Conservation (phyloP, 2,329 filamentous ascomycete genomes). For the Arthrobotrys pseudoclavata region DNA sequence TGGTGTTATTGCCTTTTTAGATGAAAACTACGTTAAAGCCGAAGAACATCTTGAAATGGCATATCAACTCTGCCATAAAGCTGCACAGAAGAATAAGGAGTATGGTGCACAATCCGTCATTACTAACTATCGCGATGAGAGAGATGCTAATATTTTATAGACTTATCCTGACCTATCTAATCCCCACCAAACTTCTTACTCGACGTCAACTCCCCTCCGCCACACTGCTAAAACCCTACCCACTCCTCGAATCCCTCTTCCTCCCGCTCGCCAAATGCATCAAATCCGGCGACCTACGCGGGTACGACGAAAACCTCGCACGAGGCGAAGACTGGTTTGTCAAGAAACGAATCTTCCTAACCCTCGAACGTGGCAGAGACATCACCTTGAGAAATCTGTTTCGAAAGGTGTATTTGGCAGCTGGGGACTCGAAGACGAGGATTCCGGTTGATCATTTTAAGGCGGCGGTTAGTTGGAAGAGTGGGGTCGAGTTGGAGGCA, state of each 20-base stretch:
- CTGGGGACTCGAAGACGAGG: slow-evolving; percentile 80
- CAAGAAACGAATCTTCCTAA: slow-evolving; percentile 91
- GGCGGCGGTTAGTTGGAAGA: slow-evolving; percentile 77
- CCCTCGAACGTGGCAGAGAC: slow-evolving; percentile 90
- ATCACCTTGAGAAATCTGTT: slow-evolving; percentile 92
- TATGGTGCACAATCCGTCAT: slow-evolving; percentile 66
- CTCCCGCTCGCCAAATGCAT: slow-evolving; percentile 83
- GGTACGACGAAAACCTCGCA: slow-evolving; percentile 84
- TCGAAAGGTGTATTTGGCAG: slow-evolving; percentile 84
- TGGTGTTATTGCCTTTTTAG: slow-evolving; percentile 91
- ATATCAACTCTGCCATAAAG: slow-evolving; percentile 82
- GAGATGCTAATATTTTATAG: slow-evolving; percentile 67
- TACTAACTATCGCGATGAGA: neutral
- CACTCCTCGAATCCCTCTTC: slow-evolving; percentile 82
- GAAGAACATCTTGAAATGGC: slow-evolving; percentile 85
- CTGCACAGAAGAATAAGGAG: slow-evolving; percentile 83
- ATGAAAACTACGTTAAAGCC: slow-evolving; percentile 90
- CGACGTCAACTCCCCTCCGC: slow-evolving; percentile 84
- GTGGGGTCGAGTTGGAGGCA: slow-evolving; percentile 72
- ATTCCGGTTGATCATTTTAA: slow-evolving; percentile 87
- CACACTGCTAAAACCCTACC: slow-evolving; percentile 79
- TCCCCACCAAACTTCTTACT: slow-evolving; percentile 91
- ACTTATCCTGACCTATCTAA: slow-evolving; percentile 92
- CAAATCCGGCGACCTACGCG: slow-evolving; percentile 82
- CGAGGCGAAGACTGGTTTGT: slow-evolving; percentile 93